Evolutionary conservation across 208 protist genomes (phyloP), one percentile per base, ranked within the genome.

Genomic region (Leishmania turanica): DNA sequence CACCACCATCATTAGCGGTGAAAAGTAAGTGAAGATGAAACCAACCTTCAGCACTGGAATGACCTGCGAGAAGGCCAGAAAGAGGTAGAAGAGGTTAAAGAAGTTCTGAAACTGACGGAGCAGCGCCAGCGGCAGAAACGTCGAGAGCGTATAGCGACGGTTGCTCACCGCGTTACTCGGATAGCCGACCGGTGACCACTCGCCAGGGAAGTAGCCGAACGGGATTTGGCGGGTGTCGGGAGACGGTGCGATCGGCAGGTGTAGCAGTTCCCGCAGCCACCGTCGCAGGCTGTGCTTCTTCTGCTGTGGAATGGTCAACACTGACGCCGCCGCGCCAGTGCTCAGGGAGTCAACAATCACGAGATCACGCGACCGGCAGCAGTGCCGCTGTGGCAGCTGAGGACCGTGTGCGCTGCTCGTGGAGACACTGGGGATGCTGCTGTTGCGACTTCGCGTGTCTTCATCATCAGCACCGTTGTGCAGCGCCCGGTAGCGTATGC

Each of bases 21-120:
- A 95, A 64, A 99, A 92, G 84, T 99, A 99, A 6, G 98, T 99
- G 83, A 99, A 98, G 72, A 99, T 68, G 83, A 99, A 99, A 21
- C 98, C 97, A 31, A 97, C 93, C 75, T 96, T 89, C 13, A 97
- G 87, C 79, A 77, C 84, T 17, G 92, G 90, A 42, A 97, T 84
- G 40, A 96, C 81, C 85, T 98, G 95, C 73, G 95, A 95, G 42
- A 95, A 82, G n/a, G 93, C 85, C 4, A 98, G 88, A n/a, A 96
- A 85, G 3, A 98, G 84, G 78, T 96, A 98, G 83, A 96, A 98
- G 31, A 96, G 68, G 72, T 96, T 98, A 86, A 97, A 97, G 77
- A 96, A 90, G 72, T 90, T 89, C 37, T 82, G 72, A 77, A 98
- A 97, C 78, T 97, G 93, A 58, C 96, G 78, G 66, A 95, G 78